Conservation (phyloP, 2,329 filamentous ascomycete genomes). For the Dactylellina cionopaga region DNA sequence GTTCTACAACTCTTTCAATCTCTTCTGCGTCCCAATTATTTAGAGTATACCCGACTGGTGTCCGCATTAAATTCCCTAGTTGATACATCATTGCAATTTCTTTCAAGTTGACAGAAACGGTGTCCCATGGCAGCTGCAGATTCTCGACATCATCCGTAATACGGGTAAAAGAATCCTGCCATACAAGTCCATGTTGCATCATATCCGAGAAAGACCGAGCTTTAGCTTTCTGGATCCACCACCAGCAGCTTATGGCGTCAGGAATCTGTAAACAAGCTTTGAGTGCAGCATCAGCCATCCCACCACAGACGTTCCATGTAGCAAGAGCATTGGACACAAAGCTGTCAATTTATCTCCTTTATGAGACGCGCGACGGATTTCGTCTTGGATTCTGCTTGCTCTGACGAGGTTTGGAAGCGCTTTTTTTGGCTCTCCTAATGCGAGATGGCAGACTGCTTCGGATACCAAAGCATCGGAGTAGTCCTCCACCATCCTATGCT, state of each 20-base stretch:
- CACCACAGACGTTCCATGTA: background rate
- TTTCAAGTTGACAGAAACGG: conserved; percentile 4
- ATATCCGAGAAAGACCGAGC: conserved; percentile 39
- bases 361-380: conserved; percentile 30
- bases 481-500: conserved; percentile 11
- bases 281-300: conserved; percentile 5
- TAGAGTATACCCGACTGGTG: conserved; percentile 35
- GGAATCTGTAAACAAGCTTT: conserved; percentile 38
- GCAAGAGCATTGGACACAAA: conserved; percentile 32
- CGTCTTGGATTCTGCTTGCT: conserved; percentile 26
- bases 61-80: conserved; percentile 34
- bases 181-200: conserved; percentile 30
- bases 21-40: conserved; percentile 40
- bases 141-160: conserved; percentile 36
- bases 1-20: too few species aligned
- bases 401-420: conserved; percentile 25
- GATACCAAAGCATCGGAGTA: conserved; percentile 37
- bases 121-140: conserved; percentile 38
- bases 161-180: conserved; percentile 32
- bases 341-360: conserved; percentile 27
- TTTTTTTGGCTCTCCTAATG: conserved; percentile 5
- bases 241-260: conserved; percentile 32
- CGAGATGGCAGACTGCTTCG: conserved; percentile 37
- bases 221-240: conserved; percentile 45
- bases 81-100: conserved; percentile 31